Conservation (phyloP, 2,329 filamentous ascomycete species). For the Colletotrichum aenigma region DNA sequence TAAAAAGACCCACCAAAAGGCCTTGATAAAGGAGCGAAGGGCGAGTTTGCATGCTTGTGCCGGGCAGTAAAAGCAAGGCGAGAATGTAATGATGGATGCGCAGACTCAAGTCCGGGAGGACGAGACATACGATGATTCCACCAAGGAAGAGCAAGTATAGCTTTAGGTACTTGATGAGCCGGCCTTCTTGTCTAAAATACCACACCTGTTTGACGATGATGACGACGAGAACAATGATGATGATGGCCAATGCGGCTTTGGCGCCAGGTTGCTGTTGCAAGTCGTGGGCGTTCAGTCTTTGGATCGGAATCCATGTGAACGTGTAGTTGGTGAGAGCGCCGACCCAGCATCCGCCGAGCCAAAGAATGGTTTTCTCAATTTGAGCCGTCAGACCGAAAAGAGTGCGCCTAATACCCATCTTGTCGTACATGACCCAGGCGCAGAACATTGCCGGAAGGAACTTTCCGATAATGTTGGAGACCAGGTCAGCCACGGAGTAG, state of each 20-base stretch:
- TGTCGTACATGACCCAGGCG: conserved; percentile 85
- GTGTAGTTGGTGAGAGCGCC: conserved; percentile 95
- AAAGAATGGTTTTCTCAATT: conserved; percentile 87
- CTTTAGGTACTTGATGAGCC: conserved; percentile 77
- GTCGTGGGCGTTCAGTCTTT: conserved; percentile 89
- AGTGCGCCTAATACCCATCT: conserved; percentile 76
- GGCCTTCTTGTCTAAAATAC: conserved; percentile 84
- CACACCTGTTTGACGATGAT: conserved; percentile 80
- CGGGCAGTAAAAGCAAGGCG: conserved; percentile 83
- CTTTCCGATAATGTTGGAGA: conserved; percentile 80
- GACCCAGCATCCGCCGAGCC: conserved; percentile 89
- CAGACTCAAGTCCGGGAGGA: conserved; percentile 77
- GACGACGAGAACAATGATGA: conserved; percentile 71
- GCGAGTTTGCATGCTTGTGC: conserved; percentile 86
- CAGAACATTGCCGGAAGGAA: conserved; percentile 88
- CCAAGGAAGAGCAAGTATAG: conserved; percentile 74
- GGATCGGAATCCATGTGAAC: conserved; percentile 90
- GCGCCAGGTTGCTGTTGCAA: conserved; percentile 89
- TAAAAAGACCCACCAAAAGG: conserved; percentile 85
- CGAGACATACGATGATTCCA: conserved; percentile 72
- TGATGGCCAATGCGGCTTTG: conserved; percentile 77
- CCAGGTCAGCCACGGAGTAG: conserved; percentile 68
- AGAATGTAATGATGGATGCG: conserved; percentile 96
- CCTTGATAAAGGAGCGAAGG: conserved; percentile 88
- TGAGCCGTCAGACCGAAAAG: conserved; percentile 78